Evolutionary conservation across 202 grass and related monocot species (phyloP).

Genomic region (Digitaria exilis): DNA sequence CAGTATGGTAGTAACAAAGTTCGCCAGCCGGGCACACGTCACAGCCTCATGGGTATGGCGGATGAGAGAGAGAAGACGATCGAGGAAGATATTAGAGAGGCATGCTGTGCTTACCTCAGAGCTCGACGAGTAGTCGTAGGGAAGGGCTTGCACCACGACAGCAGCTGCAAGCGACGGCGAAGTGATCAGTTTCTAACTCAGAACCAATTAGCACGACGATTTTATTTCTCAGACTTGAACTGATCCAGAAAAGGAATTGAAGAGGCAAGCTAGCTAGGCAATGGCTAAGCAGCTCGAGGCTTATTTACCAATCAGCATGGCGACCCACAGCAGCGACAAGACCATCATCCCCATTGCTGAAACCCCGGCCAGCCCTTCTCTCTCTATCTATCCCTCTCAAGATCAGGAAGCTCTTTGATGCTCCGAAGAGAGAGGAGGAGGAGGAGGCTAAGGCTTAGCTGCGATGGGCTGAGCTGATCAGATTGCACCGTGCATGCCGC

Average conservation of each 20-base stretch:
- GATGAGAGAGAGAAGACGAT: neutral
- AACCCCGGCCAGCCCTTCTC: neutral
- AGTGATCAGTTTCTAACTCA: neutral
- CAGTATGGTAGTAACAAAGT: neutral
- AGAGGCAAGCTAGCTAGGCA: neutral
- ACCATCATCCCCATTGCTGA: slow-evolving; percentile 35
- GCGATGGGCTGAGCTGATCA: neutral
- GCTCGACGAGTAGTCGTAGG: slow-evolving; percentile 82
- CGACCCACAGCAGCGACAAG: slow-evolving; percentile 37
- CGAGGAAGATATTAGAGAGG: neutral
- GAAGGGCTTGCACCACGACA: slow-evolving; percentile 42
- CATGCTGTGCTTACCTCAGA: slow-evolving; percentile 51
- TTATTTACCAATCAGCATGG: slow-evolving; percentile 53
- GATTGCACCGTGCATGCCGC: slow-evolving; percentile 49
- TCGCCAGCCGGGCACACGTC: neutral
- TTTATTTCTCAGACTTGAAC: neutral
- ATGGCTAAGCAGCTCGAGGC: neutral
- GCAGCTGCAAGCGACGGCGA: slow-evolving; percentile 15
- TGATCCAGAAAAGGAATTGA: neutral
- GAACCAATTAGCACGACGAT: neutral
- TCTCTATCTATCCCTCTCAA: neutral
- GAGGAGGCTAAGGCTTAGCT: neutral
- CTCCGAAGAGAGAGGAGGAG: neutral
- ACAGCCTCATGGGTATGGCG: neutral
- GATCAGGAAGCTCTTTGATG: neutral